Percentiles rank a stretch among this genome's conserved stretches.
Evolutionary conservation across 768 basidiomycete genomes (phyloP).

Genomic region (Thelephora ganbajun): DNA sequence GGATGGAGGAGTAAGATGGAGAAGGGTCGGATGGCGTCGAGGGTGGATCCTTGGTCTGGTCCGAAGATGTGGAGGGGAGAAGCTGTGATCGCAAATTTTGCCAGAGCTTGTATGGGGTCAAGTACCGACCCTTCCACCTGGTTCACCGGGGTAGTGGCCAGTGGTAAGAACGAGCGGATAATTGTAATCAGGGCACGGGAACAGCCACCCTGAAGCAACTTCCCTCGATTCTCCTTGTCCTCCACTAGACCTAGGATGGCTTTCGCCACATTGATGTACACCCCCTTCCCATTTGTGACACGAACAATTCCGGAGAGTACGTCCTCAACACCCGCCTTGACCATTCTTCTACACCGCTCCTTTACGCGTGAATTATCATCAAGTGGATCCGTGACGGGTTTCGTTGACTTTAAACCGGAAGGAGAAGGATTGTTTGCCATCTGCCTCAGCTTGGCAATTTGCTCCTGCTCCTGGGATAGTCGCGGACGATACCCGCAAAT

Average conservation of each 20-base stretch:
- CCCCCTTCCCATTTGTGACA: constrained; percentile 46
- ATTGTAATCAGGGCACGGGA: constrained; percentile 47
- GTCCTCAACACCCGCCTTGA: constrained; percentile 50
- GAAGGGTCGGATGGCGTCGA: constrained; percentile 78
- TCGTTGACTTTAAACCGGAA: constrained; percentile 6
- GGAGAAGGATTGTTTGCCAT: constrained; percentile 44
- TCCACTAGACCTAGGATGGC: constrained; percentile 61
- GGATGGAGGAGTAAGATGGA: constrained; percentile 57
- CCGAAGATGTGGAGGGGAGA: constrained; percentile 88
- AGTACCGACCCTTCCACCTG: constrained; percentile 32
- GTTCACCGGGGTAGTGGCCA: constrained; percentile 16
- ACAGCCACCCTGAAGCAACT: constrained; percentile 67
- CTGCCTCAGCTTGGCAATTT: constrained; percentile 63
- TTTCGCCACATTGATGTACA: constrained; percentile 44
- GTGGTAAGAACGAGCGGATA: constrained; percentile 34
- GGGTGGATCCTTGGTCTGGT: constrained; percentile 58
- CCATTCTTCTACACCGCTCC: constrained; percentile 37
- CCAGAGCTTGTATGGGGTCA: constrained; percentile 72
- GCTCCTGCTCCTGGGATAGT: constrained; percentile 68
- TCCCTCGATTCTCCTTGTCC: constrained; percentile 64
- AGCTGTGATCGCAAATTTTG: constrained; percentile 86
- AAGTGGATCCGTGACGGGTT: constrained; percentile 15
- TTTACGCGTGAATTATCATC: constrained; percentile 60
- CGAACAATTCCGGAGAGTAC: constrained; percentile 45
- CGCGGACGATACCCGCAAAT: constrained; percentile 56